Base-by-base conservation (phyloP, 2,329 filamentous ascomycete species). In the Colletotrichum agaves region DNA sequence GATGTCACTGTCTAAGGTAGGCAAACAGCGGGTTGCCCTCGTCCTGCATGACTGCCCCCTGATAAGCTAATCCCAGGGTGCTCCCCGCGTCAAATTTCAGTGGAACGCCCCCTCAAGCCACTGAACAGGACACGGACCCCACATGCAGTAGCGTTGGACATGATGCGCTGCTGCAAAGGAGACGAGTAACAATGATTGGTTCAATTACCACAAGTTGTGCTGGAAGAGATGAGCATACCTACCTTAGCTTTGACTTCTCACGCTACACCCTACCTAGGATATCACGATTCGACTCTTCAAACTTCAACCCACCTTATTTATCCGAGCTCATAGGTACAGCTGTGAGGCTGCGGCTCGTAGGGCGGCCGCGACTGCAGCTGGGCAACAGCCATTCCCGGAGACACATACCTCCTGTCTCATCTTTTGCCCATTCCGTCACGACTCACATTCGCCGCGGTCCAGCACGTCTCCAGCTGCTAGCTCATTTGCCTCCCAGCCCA, bases 71-170 rank as follows among this genome's bases (percentile, higher is more conserved):
- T 37, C 5, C 13, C 11, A 37, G 35, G 41, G 41, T 44, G n/a
- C 11, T 15, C n/a, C 11, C 52, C 58, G 33, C 27, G 37, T 46
- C 61, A 53, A 43, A 41, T 55, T 66, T 64, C 65, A 68, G 65
- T 65, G 65, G 47, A 27, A 65, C 65, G 65, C 65, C 65, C 33
- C n/a, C 47, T 21, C 47, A 59, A 65, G 65, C 65, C 65, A 60
- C 61, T 11, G 33, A 53, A 53, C 46, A 27, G 13, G 35, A 41
- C 61, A 64, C 53, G 19, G 31, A 21, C 27, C 31, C 23, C 17
- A 21, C 12, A n/a, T 31, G 19, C 33, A 13, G 23, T 15, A 27
- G 39, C 49, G 13, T n/a, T 44, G n/a, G 41, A 44, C 15, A 19
- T 19, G 41, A n/a, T 44, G 41, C 35, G 35, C 35, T 11, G 5